phyloP scores from a whole-genome alignment of 169 alveolate species.

The Eimeria tenella region DNA sequence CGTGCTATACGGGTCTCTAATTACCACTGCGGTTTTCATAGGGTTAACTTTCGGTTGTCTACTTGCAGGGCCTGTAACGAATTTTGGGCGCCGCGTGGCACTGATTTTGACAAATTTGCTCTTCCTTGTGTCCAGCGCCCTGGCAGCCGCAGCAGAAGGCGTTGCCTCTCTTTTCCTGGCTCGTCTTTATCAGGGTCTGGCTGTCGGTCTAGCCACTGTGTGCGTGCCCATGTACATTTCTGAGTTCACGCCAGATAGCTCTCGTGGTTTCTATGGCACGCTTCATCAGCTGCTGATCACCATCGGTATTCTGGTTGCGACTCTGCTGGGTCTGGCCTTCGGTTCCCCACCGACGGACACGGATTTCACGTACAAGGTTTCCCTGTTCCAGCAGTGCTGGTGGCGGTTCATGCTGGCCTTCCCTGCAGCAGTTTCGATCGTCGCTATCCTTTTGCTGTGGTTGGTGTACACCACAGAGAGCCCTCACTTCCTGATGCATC shows the following conservation, averaged over 20 bases:
- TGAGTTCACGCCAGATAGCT: conserved; percentile 87
- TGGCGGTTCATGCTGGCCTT: conserved; percentile 81
- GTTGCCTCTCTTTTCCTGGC: conserved; percentile 85
- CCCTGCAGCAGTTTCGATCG: conserved; percentile 24
- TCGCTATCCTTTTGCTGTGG: conserved; percentile 30
- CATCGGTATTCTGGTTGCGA: conserved; percentile 88
- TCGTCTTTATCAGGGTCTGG: conserved; percentile 88
- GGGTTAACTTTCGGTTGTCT: conserved; percentile 79
- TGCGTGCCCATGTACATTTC: conserved; percentile 89
- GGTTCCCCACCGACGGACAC: conserved; percentile 75
- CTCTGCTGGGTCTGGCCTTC: conserved; percentile 84
- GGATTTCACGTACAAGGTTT: conserved; percentile 27
- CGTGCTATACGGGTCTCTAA: conserved; percentile 74
- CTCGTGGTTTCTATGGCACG: conserved; percentile 88
- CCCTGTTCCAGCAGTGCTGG: conserved; percentile 77
- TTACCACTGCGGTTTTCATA: conserved; percentile 67
- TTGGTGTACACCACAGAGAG: conserved; percentile 77
- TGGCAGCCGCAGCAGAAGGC: conserved; percentile 76
- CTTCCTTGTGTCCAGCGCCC: conserved; percentile 64
- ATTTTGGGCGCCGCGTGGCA: conserved; percentile 77
- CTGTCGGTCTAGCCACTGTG: conserved; percentile 88
- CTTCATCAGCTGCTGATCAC: conserved; percentile 88
- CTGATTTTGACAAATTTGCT: conserved; percentile 62
- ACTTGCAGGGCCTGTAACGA: conserved; percentile 70
- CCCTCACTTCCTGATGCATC: conserved; percentile 79